Conservation (phyloP, 805 yeast genomes). For the Yarrowia osloensis region DNA sequence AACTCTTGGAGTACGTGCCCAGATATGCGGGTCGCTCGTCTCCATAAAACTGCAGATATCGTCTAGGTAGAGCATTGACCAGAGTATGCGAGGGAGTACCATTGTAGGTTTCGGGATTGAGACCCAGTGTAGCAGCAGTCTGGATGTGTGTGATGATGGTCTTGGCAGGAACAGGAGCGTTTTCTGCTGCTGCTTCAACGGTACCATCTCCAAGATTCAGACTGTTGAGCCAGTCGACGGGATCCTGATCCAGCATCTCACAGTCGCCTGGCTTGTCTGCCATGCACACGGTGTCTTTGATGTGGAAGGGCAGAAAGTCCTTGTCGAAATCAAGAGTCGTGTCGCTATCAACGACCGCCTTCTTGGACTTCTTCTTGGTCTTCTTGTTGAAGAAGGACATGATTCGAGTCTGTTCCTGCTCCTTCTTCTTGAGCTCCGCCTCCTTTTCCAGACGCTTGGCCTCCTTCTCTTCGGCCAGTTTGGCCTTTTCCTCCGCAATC, state of each 20-base stretch:
- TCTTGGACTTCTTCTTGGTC: conserved; percentile 7
- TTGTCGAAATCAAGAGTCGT: background rate
- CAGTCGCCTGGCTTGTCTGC: background rate
- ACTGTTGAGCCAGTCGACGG: background rate
- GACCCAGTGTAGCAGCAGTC: conserved; percentile 24
- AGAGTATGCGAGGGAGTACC: background rate
- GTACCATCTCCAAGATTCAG: background rate
- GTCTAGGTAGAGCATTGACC: background rate
- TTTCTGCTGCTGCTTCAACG: background rate
- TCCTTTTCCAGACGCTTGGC: conserved; percentile 14
- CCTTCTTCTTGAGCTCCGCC: conserved; percentile 17
- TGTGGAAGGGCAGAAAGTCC: conserved; percentile 1
- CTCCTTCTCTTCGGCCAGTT: conserved; percentile 5
- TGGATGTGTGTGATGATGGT: conserved; percentile 1
- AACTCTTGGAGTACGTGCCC: background rate
- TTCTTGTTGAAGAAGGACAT: conserved; percentile 26
- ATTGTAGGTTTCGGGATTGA: background rate
- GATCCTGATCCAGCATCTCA: background rate
- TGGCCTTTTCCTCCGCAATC: conserved; percentile 2
- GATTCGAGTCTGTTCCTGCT: conserved; percentile 22
- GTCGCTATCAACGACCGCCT: background rate
- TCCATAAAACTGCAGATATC: conserved; percentile 14
- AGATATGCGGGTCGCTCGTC: conserved; percentile 20
- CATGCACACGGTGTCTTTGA: conserved; percentile 14
- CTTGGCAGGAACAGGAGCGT: background rate